Base-by-base conservation (phyloP, 495 filamentous ascomycete species). In the Penicillium psychrofluorescens region DNA sequence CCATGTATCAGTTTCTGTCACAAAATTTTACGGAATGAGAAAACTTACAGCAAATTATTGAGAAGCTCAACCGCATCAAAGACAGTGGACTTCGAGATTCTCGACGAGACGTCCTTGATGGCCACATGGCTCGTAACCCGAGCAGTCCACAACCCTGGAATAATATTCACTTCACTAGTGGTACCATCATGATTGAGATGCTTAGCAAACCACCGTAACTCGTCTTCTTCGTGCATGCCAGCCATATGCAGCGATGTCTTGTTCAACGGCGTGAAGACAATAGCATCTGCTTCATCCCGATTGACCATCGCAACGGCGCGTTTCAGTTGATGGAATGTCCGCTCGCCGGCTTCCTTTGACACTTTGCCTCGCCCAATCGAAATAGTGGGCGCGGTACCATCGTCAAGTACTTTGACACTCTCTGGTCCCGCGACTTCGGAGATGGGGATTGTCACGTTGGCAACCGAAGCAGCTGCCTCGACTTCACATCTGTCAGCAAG, bases 191-290 rank as follows among this genome's bases (percentile, higher is more conserved):
- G 36, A n/a, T 45, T 37, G 12, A 50, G 16, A 0, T 46, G 32
- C 35, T 22, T 50, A 6, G 48, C 48, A 42, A 50, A 50, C 48
- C 48, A 50, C 2, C 48, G 43, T 36, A 50, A 22, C 8, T 50
- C 48, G 16, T 50, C 48, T 28, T 46, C 48, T 14, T 50, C 48
- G 14, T 40, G 29, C 48, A 50, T 46, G 11, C 48, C 48, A n/a
- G 42, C 48, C 29, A 45, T 27, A 15, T 50, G 35, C 13, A 46
- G 36, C 4, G 48, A 50, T 1, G 27, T 46, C 31, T 50, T 50
- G 14, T 50, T 50, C 7, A 50, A 15, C 11, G 48, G 43, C 1
- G 43, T 38, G 34, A 49, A 49, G 6, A 49, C 41, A 8, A 44
- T 43, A n/a, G 35, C 46, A 38, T 49, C 46, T 2, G 33, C 46